Conservation (phyloP, 257 asterid species). For the Solanum etuberosum region DNA sequence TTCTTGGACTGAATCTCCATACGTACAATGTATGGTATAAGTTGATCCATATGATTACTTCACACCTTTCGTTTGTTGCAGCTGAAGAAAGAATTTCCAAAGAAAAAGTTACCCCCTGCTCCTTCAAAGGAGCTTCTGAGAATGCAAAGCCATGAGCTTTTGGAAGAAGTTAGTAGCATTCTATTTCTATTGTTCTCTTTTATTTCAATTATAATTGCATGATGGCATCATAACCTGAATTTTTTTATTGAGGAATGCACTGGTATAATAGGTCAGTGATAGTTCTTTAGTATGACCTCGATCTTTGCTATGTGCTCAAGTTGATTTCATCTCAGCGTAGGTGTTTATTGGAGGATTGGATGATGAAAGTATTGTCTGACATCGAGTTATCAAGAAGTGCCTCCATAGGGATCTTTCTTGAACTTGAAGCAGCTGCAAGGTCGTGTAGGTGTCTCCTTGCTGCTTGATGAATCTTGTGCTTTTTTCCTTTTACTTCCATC, state of each 20-base stretch:
- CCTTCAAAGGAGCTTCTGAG: constrained; percentile 53
- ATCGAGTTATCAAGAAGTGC: constrained; percentile 65
- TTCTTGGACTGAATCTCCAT: not conserved
- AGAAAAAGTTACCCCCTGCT: constrained; percentile 41
- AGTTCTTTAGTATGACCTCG: not conserved
- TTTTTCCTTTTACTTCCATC: not conserved
- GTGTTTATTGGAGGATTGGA: constrained; percentile 65
- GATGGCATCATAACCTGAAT: not conserved
- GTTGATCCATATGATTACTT: not conserved
- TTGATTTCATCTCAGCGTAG: constrained; percentile 52
- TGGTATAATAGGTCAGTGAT: not conserved
- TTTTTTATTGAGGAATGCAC: not conserved
- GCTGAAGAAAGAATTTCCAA: constrained; percentile 48
- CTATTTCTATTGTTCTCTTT: not conserved
- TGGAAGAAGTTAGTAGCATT: constrained; percentile 50
- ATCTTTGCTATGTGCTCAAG: constrained; percentile 9
- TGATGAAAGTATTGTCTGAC: constrained; percentile 48
- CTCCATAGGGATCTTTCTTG: constrained; percentile 57
- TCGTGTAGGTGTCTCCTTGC: constrained; percentile 44
- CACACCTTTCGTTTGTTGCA: constrained; percentile 15
- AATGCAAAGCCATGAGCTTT: constrained; percentile 26
- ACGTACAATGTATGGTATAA: not conserved
- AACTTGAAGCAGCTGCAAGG: constrained; percentile 78
- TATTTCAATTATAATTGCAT: not conserved
- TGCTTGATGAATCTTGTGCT: not conserved